phyloP scores from a whole-genome alignment of 805 yeast genomes.

The Candida pseudoglaebosa region DNA sequence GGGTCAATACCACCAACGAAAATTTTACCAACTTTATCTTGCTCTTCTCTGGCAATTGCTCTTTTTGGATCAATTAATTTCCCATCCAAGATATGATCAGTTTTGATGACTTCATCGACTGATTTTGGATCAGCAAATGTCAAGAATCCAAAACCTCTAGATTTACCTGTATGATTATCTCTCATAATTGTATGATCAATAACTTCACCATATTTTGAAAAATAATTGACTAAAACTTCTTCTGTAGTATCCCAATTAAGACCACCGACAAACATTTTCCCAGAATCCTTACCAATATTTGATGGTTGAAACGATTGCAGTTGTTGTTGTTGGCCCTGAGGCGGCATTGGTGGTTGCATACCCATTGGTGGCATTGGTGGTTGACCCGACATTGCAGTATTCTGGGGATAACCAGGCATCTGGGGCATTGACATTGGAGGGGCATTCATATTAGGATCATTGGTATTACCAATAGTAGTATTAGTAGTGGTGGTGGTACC shows the following conservation, averaged over 20 bases:
- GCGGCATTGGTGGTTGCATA: slow-evolving; percentile 13
- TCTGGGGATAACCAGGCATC: slow-evolving; percentile 5
- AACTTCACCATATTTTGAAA: slow-evolving; percentile 84
- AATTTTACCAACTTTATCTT: slow-evolving; percentile 92
- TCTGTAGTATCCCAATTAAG: slow-evolving; percentile 97
- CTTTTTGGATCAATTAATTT: slow-evolving; percentile 96
- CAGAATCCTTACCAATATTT: slow-evolving; percentile 54
- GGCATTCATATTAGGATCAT: slow-evolving; percentile 6
- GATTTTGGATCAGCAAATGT: slow-evolving; percentile 79
- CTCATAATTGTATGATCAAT: slow-evolving; percentile 89
- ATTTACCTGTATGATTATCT: slow-evolving; percentile 79
- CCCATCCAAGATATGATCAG: slow-evolving; percentile 89
- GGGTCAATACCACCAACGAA: slow-evolving; percentile 97
- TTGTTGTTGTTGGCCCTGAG: slow-evolving; percentile 14
- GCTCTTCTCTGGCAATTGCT: slow-evolving; percentile 96
- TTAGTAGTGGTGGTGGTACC: background rate
- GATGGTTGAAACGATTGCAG: slow-evolving; percentile 17
- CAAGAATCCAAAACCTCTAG: slow-evolving; percentile 92
- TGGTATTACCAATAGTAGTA: slow-evolving; percentile 11
- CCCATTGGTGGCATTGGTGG: slow-evolving; percentile 20
- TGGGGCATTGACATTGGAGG: slow-evolving; percentile 9
- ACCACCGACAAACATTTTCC: slow-evolving; percentile 95
- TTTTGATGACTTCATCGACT: slow-evolving; percentile 80
- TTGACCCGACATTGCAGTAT: slow-evolving; percentile 6
- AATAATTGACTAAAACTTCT: slow-evolving; percentile 76